A percentile compares a stretch with the other conserved stretches of the same genome.
These are phyloP conservation scores for Silene coronaria DNA, from an alignment of 179 eudicot genomes.

Conservation along the genomic window DNA sequence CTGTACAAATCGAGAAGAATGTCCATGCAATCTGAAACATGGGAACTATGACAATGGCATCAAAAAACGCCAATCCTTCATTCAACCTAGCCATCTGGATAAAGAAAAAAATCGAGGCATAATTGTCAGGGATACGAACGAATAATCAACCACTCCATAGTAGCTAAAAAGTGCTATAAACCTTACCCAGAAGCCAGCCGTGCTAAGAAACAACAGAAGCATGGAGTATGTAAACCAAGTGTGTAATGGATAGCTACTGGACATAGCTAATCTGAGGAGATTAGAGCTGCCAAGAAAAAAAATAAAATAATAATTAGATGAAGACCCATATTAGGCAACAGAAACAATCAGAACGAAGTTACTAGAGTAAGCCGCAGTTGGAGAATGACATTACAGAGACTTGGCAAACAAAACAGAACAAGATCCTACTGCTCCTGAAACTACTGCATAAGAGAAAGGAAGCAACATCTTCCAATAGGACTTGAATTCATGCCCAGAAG, in stretches of 20 bases:
- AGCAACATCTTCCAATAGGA: constrained; percentile 76
- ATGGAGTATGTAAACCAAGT: constrained; percentile 93
- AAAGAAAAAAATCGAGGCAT: constrained; percentile 11
- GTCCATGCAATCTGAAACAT: constrained; percentile 96
- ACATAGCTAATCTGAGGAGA: constrained; percentile 78
- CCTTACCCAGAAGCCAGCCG: constrained; percentile 96
- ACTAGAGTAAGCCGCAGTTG: constrained; percentile 7
- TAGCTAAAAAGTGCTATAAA: not conserved
- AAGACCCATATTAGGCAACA: constrained; percentile 6
- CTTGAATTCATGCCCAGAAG: constrained; percentile 55
- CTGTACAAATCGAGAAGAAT: constrained; percentile 94
- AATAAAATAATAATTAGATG: not conserved
- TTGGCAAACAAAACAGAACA: constrained; percentile 93
- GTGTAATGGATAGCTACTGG: constrained; percentile 70
- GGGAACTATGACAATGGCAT: constrained; percentile 93
- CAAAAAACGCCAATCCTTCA: constrained; percentile 78
- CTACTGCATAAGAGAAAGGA: constrained; percentile 89
- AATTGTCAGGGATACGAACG: not conserved
- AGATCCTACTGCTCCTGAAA: constrained; percentile 93
- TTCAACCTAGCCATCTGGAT: constrained; percentile 76
- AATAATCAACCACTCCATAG: not conserved
- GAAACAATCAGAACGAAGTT: not conserved
- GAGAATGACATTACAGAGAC: constrained; percentile 55
- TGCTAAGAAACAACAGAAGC: constrained; percentile 80
- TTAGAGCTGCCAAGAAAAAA: constrained; percentile 60